Evolutionary conservation across 345 rosid genomes (phyloP).

Genomic region (Aquilaria yunnanensis): DNA sequence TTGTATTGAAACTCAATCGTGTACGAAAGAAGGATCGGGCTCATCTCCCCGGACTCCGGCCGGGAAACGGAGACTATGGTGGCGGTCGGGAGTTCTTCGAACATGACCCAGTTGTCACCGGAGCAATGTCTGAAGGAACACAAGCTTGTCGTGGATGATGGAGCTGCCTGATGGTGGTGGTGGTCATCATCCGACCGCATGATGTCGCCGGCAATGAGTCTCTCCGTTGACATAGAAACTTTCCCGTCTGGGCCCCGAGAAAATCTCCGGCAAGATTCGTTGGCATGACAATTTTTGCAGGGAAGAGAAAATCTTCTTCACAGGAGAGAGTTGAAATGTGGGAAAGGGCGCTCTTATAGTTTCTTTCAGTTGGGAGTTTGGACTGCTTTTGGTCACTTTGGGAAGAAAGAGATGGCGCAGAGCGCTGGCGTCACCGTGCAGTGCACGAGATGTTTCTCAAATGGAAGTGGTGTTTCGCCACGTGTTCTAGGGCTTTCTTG

Average conservation of each 20-base stretch:
- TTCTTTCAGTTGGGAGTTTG: constrained; percentile 6
- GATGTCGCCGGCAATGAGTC: constrained; percentile 28
- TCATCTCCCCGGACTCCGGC: constrained; percentile 75
- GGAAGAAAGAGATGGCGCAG: constrained; percentile 9
- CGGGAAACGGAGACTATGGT: constrained; percentile 59
- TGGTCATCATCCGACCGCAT: constrained; percentile 18
- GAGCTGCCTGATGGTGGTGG: constrained; percentile 8
- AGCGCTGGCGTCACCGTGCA: background rate
- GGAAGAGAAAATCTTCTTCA: background rate
- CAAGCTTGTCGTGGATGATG: constrained; percentile 7
- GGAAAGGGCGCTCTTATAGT: constrained; percentile 4
- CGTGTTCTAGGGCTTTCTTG: background rate
- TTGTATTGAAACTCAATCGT: constrained; percentile 70
- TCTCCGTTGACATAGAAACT: constrained; percentile 45
- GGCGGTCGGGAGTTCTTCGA: constrained; percentile 68
- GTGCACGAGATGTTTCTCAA: background rate
- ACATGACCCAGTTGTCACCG: constrained; percentile 31
- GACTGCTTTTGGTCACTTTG: constrained; percentile 4
- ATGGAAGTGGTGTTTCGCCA: background rate
- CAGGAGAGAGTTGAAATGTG: background rate
- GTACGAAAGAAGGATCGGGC: constrained; percentile 87
- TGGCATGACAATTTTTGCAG: constrained; percentile 16
- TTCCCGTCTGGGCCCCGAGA: background rate
- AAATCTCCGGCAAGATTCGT: constrained; percentile 5
- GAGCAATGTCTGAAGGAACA: constrained; percentile 18